Evolutionary conservation across 768 basidiomycete species (phyloP), one percentile per base, ranked within the genome.

Genomic region (Lentinula guzmanii): DNA sequence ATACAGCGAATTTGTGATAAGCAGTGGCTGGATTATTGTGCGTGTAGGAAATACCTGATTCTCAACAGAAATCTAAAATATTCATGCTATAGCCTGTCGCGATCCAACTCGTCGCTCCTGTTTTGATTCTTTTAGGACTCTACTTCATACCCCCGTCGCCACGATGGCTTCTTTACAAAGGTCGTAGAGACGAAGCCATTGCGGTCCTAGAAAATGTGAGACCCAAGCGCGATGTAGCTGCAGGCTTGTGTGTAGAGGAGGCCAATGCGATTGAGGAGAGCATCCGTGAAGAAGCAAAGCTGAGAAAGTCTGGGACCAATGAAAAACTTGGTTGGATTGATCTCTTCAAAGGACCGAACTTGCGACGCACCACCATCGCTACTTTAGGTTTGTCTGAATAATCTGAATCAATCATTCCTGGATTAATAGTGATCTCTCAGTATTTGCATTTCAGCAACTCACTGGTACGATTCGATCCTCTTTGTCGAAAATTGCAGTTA

Each of bases 21-120:
- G n/a, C 24, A 59, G 58, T 35, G 58, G 58, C 10, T 59, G 58
- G 58, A 50, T 59, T 31, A 59, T 59, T 45, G 58, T 59, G 45
- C 45, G 58, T 50, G 45, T 50, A 35, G 37, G 10, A 15, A 9
- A 42, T 51, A 35, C 35, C 43, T 28, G 28, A 7, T 15, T 15
- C 28, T 1, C 5, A 18, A 4, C 6, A 7, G 33, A 9, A 7
- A 15, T 5, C 11, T 34, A 5, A 6, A 24, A 2, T 35, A 9
- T 4, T 46, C 43, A 10, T 59, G 35, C 48, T 13, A 5, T 8
- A 59, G 58, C 58, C 58, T 24, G 58, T 59, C 3, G 48, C 58
- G 28, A 59, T 59, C 15, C 58, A 59, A 37, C 13, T 45, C 11
- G 21, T 59, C 16, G 46, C 58, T 21, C 58, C 58, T 5, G 35